Conservation (phyloP, 371 early-diverging fungal genomes). For the Mortierella sp. region DNA sequence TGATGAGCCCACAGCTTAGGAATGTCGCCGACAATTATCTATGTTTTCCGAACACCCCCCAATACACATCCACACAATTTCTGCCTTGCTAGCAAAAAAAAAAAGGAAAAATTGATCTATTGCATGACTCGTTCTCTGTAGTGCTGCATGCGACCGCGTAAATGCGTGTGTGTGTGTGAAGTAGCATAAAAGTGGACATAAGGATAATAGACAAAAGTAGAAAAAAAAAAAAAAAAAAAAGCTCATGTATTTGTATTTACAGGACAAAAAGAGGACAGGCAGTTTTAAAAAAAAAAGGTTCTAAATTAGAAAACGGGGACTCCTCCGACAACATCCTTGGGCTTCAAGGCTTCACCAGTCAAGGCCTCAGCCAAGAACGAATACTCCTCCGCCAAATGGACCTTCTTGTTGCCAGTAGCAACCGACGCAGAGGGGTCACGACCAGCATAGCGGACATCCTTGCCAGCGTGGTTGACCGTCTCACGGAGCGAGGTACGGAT, state of each 20-base stretch:
- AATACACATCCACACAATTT: too few relatives aligned
- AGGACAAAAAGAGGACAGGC: neutral
- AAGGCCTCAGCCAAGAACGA: conserved; percentile 86
- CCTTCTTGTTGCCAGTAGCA: conserved; percentile 97
- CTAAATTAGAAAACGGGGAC: conserved; percentile 68
- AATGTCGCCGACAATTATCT: too few relatives aligned
- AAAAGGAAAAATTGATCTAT: too few relatives aligned
- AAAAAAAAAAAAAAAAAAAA: neutral
- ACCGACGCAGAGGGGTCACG: conserved; percentile 94
- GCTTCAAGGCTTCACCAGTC: conserved; percentile 74
- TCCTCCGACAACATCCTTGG: conserved; percentile 73
- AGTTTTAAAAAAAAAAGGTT: conserved; percentile 17
- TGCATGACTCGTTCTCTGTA: too few relatives aligned
- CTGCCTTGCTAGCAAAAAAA: too few relatives aligned
- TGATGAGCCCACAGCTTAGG: too few relatives aligned
- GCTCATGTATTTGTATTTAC: neutral
- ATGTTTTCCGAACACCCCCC: too few relatives aligned
- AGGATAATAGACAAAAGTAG: too few relatives aligned
- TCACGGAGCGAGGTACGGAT: conserved; percentile 80
- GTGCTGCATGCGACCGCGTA: too few relatives aligned
- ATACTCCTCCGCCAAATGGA: conserved; percentile 93
- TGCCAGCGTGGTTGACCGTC: conserved; percentile 75
- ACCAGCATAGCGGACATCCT: conserved; percentile 85
- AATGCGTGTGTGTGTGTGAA: too few relatives aligned
- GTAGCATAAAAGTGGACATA: too few relatives aligned